These are phyloP conservation scores for Trametes coccinea DNA, from an alignment of 768 basidiomycete genomes.

Conservation along the genomic window DNA sequence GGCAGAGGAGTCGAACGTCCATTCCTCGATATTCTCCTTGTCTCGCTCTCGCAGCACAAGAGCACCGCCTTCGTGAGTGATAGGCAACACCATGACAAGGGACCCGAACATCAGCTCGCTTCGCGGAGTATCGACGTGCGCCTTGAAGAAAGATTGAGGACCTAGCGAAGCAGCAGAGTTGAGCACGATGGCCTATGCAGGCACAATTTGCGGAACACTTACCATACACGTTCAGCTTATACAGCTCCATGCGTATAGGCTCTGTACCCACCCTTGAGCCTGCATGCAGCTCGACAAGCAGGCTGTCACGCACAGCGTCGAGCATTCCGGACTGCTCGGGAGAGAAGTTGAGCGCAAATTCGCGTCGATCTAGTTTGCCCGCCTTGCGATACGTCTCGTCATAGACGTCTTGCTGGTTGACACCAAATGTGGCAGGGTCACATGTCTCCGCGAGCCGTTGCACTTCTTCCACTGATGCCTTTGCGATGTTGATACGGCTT, in stretches of 20 bases:
- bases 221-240: constrained; percentile 52
- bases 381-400: constrained; percentile 49
- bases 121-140: constrained; percentile 51
- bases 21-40: constrained; percentile 26
- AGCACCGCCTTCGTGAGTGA: constrained; percentile 45
- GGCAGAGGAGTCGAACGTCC: constrained; percentile 41
- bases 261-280: not conserved
- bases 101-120: constrained; percentile 50
- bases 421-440: constrained; percentile 44
- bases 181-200: not conserved
- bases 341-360: constrained; percentile 39
- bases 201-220: not conserved
- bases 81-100: constrained; percentile 52
- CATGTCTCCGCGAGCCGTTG: constrained; percentile 37
- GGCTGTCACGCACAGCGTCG: constrained; percentile 26
- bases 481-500: constrained; percentile 16
- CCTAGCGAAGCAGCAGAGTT: constrained; percentile 25
- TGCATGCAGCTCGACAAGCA: constrained; percentile 26
- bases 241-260: constrained; percentile 38
- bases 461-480: constrained; percentile 19
- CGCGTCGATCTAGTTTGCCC: constrained; percentile 39
- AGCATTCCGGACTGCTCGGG: constrained; percentile 31
- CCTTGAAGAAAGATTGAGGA: constrained; percentile 47
- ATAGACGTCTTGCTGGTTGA: constrained; percentile 38
- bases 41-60: constrained; percentile 35